These are phyloP conservation scores for Kuraishia ogatae DNA, from an alignment of 805 yeast genomes.

Conservation along the genomic window DNA sequence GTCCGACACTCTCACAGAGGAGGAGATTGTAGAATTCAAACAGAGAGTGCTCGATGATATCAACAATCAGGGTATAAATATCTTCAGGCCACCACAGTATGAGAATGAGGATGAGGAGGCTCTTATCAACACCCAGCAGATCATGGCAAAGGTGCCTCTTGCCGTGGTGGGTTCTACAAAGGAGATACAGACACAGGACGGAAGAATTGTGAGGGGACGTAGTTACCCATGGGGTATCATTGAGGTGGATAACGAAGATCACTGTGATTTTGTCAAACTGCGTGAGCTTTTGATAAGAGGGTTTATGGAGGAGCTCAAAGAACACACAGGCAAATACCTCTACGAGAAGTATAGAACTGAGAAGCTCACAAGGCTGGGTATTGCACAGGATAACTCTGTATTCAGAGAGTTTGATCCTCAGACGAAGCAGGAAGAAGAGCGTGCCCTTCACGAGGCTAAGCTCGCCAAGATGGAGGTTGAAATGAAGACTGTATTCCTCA, in stretches of 20 bases:
- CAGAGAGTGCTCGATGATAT: slow-evolving; percentile 72
- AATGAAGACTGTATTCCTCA: slow-evolving; percentile 94
- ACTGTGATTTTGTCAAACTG: slow-evolving; percentile 83
- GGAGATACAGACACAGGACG: slow-evolving; percentile 62
- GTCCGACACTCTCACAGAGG: slow-evolving; percentile 86
- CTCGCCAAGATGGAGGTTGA: slow-evolving; percentile 91
- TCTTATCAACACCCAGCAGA: slow-evolving; percentile 49
- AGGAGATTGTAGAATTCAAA: slow-evolving; percentile 73
- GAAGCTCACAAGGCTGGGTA: slow-evolving; percentile 74
- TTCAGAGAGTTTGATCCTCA: slow-evolving; percentile 93
- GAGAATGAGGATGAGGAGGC: slow-evolving; percentile 89
- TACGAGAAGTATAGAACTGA: slow-evolving; percentile 88
- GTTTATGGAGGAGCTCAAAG: slow-evolving; percentile 90
- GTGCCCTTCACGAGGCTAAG: slow-evolving; percentile 86
- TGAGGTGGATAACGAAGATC: slow-evolving; percentile 91
- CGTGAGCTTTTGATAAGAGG: slow-evolving; percentile 85
- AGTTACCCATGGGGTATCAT: slow-evolving; percentile 95
- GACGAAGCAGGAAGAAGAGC: slow-evolving; percentile 88
- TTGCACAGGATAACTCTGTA: slow-evolving; percentile 87
- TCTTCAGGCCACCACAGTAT: slow-evolving; percentile 70
- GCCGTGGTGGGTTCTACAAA: slow-evolving; percentile 89
- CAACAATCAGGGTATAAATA: slow-evolving; percentile 58
- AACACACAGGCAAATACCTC: slow-evolving; percentile 62
- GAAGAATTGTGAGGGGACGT: slow-evolving; percentile 82
- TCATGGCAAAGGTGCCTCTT: slow-evolving; percentile 73